phyloP scores from a whole-genome alignment of 176 grass and related monocot genomes.

The Avena atlantica region DNA sequence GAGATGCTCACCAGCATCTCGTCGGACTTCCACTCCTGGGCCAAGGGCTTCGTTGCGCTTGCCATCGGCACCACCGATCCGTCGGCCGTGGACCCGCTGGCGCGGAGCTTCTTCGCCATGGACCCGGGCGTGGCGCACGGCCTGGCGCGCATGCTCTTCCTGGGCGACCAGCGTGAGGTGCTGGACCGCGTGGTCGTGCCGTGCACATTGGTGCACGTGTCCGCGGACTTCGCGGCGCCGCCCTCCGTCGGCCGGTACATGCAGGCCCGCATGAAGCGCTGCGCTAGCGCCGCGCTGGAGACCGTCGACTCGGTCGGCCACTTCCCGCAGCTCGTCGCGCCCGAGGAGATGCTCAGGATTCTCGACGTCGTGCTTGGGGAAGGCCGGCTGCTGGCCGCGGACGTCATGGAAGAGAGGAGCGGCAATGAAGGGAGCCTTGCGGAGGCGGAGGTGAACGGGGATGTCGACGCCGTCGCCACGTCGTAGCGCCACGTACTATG shows the following conservation, averaged over 20 bases:
- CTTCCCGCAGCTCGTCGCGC: slow-evolving; percentile 71
- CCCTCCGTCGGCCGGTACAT: slow-evolving; percentile 61
- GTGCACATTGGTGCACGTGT: slow-evolving; percentile 63
- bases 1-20: slow-evolving; percentile 52
- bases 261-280: slow-evolving; percentile 54
- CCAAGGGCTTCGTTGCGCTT: slow-evolving; percentile 48
- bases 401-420: background rate
- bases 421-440: background rate
- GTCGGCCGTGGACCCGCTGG: slow-evolving; percentile 31
- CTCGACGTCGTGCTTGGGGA: slow-evolving; percentile 51
- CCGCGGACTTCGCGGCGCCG: slow-evolving; percentile 65
- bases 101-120: slow-evolving; percentile 68
- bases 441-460: slow-evolving; percentile 3
- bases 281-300: slow-evolving; percentile 41
- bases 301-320: slow-evolving; percentile 65
- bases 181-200: slow-evolving; percentile 50
- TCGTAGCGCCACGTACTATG: background rate
- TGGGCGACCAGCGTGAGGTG: slow-evolving; percentile 59
- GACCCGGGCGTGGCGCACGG: slow-evolving; percentile 58
- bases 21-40: slow-evolving; percentile 66
- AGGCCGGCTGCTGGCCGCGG: background rate
- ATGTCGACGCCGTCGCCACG: slow-evolving; percentile 17
- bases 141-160: slow-evolving; percentile 67
- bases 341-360: slow-evolving; percentile 50
- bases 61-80: slow-evolving; percentile 32